Evolutionary conservation across 2,329 filamentous ascomycete genomes (phyloP), one percentile per base, ranked within the genome.

Genomic region (Fusarium sulawesiense): DNA sequence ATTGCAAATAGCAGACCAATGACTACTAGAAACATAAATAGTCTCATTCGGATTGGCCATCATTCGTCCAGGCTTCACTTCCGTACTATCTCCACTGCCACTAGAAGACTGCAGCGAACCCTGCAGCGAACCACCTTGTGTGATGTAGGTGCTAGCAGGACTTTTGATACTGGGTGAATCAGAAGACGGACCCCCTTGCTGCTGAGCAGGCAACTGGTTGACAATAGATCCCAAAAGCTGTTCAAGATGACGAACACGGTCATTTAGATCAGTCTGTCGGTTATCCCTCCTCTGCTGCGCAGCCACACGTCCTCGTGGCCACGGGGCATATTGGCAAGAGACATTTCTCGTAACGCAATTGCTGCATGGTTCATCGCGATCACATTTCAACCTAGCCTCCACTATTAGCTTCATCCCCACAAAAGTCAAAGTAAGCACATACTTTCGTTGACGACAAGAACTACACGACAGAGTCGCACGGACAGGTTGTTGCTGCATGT

Each of bases 11-110:
- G 69, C 69, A 14, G 58, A 54, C 69, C 69, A 72, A 6, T 72
- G 69, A 4, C 65, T 69, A 10, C 65, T 65, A 10, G 69, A 72
- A n/a, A 72, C 69, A 34, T 72, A 72, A 3, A 72, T 67, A 7
- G 64, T 72, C 51, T 72, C 69, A 6, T 44, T 72, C 1, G 66
- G 59, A 12, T 56, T 72, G 2, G 62, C 58, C 54, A 70, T 54
- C 47, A 72, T 50, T 1, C 56, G 53, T 0, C 69, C 69, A 9
- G 61, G 69, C 20, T 67, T 72, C 4, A 67, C 69, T 3, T 64
- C 57, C 1, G 30, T 55, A 6, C 48, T 48, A 1, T 56, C 40
- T 2, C 13, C 16, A 13, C 44, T 51, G 11, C 13, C 20, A 11
- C 41, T 51, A 13, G 67, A 32, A 4, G 66, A 59, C 1, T 47